phyloP scores from a whole-genome alignment of 257 asterid species.

The Sherardia arvensis region DNA sequence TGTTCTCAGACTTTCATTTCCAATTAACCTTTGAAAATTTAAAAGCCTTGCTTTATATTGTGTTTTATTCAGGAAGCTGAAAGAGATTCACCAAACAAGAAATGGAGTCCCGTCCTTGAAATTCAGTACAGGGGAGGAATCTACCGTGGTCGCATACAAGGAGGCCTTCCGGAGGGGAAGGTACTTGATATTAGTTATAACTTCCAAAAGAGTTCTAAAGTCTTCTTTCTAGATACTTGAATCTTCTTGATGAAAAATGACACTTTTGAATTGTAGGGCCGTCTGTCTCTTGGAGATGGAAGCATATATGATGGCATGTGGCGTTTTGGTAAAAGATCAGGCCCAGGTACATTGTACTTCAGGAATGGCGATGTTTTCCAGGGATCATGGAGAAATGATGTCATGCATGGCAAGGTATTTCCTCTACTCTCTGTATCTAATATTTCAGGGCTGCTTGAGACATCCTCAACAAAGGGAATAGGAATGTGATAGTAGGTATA shows the following conservation, averaged over 20 bases:
- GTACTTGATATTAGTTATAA: constrained; percentile 32
- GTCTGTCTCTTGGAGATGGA: constrained; percentile 72
- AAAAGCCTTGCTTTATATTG: constrained; percentile 5
- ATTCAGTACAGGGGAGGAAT: constrained; percentile 86
- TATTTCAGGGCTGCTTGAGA: not conserved
- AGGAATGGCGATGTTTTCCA: constrained; percentile 82
- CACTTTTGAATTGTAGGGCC: constrained; percentile 45
- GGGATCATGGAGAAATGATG: constrained; percentile 98
- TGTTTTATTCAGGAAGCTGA: constrained; percentile 65
- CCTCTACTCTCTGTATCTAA: constrained; percentile 5
- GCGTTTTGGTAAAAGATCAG: constrained; percentile 93
- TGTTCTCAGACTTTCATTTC: not conserved
- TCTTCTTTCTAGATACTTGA: constrained; percentile 11
- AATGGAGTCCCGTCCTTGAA: constrained; percentile 78
- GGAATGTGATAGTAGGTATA: not conserved
- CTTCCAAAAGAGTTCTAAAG: constrained; percentile 13
- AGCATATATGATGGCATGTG: constrained; percentile 91
- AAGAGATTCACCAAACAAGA: constrained; percentile 61
- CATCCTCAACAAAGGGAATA: not conserved
- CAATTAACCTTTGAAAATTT: not conserved
- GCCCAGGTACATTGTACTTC: constrained; percentile 79
- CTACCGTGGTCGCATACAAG: constrained; percentile 81
- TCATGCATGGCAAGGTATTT: constrained; percentile 93
- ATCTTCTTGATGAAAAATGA: not conserved
- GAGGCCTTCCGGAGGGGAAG: constrained; percentile 99